Evolutionary conservation across 257 asterid species (phyloP), one percentile per base, ranked within the genome.

Genomic region (Schizonepeta tenuifolia): DNA sequence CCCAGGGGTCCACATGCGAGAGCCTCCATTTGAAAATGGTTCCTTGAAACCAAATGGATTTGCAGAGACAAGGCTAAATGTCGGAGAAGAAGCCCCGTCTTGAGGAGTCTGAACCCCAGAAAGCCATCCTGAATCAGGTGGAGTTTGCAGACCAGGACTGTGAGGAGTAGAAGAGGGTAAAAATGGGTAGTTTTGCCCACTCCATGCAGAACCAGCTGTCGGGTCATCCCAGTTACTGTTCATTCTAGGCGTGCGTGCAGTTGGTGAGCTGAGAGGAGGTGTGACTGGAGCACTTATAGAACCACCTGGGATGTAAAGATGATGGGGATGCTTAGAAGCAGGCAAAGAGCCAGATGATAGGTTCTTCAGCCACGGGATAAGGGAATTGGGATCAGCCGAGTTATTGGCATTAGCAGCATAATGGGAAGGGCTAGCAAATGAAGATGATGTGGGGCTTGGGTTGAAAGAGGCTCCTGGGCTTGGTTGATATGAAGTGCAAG

Each of bases 231-330:
- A 87, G 80, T 82, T 86, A 63, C 88, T 83, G 4, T 79, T 76
- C 95, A 88, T 87, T 71, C 96, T 79, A 20, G 98, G 99, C 7
- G 97, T 90, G 13, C 88, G 85, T 18, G 93, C 90, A 26, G 90
- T 86, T 1, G 99, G 98, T 20, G 99, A 95, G 85, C 98, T 95
- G 67, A 86, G 80, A 65, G 99, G 99, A 54, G 99, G 98, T 41
- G 98, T 92, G 58, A 95, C 96, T 8, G 99, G 99, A 71, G 99
- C 99, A 78, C 99, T 95, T 61, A 95, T 79, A 24, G 99, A 95
- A 70, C 93, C 96, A 44, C 97, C 94, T 1, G 93, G 91, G 59
- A 90, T 77, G 82, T 87, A 92, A 38, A 88, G 83, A 79, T 92
- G 87, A 78, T 85, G 97, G 62, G 90, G 88, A 61, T 82, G 79